Percentiles rank a stretch among this genome's conserved stretches.
Conservation (phyloP, 2,329 filamentous ascomycete genomes). For the Talaromyces sp. region DNA sequence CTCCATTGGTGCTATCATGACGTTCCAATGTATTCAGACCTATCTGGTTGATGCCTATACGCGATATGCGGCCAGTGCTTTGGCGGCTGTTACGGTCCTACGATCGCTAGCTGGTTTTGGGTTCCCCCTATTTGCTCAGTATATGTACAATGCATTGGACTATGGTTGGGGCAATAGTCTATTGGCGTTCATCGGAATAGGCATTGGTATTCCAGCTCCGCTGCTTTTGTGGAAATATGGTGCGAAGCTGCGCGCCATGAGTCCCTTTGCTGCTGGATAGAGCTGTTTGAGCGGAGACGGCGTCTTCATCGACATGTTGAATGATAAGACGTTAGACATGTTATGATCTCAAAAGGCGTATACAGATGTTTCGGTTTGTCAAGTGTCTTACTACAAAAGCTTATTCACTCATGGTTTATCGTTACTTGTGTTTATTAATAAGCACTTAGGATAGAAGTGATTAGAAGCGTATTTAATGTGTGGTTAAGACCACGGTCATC, state of each 20-base stretch:
- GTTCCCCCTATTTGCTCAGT: constrained; percentile 43
- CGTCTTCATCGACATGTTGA: neutral
- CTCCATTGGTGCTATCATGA: constrained; percentile 45
- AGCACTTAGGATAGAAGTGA: neutral
- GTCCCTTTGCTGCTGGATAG: constrained; percentile 47
- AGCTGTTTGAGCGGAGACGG: too few species aligned
- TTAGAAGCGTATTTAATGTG: neutral
- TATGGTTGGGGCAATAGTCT: constrained; percentile 43
- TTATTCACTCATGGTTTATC: neutral
- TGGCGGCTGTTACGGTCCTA: constrained; percentile 35
- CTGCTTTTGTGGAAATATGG: constrained; percentile 52
- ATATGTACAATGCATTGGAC: constrained; percentile 37
- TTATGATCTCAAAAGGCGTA: neutral
- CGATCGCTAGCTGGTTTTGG: constrained; percentile 40
- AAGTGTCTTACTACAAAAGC: neutral
- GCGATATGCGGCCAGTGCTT: constrained; percentile 39
- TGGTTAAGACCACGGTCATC: neutral
- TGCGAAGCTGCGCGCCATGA: constrained; percentile 44
- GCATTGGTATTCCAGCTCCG: constrained; percentile 46
- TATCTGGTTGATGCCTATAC: constrained; percentile 43
- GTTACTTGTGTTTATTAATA: neutral
- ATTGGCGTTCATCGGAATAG: constrained; percentile 39
- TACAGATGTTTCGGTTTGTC: neutral
- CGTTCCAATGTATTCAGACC: constrained; percentile 47
- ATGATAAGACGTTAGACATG: neutral